A percentile compares a stretch with the other conserved stretches of the same genome.
These are phyloP conservation scores for Exophiala oligosperma DNA, from an alignment of 2,329 filamentous ascomycete species.

Conservation along the genomic window DNA sequence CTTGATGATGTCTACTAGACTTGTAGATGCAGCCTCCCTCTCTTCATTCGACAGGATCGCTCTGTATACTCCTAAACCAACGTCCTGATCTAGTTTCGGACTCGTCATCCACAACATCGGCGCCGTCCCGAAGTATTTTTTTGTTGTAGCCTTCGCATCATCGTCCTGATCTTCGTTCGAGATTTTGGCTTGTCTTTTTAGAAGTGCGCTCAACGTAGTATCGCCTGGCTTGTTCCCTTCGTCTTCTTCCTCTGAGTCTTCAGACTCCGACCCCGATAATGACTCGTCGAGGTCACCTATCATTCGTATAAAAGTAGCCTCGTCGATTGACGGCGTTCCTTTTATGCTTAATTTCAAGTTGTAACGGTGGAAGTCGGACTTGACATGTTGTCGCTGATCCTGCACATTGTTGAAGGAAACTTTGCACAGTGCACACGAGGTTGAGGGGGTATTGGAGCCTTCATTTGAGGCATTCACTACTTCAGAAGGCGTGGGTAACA, in stretches of 20 bases:
- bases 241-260: constrained; percentile 65
- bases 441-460: constrained; percentile 54
- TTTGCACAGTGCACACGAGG: constrained; percentile 78
- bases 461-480: constrained; percentile 22
- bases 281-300: constrained; percentile 89
- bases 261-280: constrained; percentile 73
- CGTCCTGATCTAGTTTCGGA: constrained; percentile 70
- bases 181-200: constrained; percentile 81
- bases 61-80: constrained; percentile 81
- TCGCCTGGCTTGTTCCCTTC: constrained; percentile 55
- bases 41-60: constrained; percentile 75
- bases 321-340: constrained; percentile 69
- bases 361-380: constrained; percentile 89
- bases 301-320: constrained; percentile 82
- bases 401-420: constrained; percentile 69
- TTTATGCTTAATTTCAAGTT: constrained; percentile 91
- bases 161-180: constrained; percentile 53
- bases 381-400: constrained; percentile 82
- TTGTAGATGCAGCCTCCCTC: constrained; percentile 59
- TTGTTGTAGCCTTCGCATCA: constrained; percentile 48
- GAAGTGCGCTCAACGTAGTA: constrained; percentile 69
- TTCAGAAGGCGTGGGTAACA: not conserved
- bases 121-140: constrained; percentile 62
- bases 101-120: constrained; percentile 87
- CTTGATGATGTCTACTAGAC: constrained; percentile 67